Conservation (phyloP, 73 alveolate species). For the Paramecium bursaria region DNA sequence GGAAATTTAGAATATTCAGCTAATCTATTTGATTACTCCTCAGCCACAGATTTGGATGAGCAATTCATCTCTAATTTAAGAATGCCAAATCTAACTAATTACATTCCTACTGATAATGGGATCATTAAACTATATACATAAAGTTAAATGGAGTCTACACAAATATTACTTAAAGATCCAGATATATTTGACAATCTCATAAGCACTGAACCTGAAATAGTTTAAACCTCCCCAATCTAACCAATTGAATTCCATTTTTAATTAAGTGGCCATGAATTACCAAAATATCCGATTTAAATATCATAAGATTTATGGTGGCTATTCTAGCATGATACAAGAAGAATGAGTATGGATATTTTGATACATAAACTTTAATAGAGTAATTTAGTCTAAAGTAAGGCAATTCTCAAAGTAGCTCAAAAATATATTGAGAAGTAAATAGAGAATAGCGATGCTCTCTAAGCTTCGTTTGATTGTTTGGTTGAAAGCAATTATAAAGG, state of each 20-base stretch:
- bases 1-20: neutral
- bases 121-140: neutral
- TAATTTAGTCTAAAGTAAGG: slow-evolving; percentile 2
- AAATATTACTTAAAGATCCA: neutral
- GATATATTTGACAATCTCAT: neutral
- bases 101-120: neutral
- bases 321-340: neutral
- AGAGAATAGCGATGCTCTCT: neutral
- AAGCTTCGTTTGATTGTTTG: neutral
- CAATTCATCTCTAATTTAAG: slow-evolving; percentile 13
- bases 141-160: neutral
- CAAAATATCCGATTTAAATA: neutral
- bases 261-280: neutral
- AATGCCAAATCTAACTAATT: neutral
- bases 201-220: neutral
- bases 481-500: slow-evolving; percentile 32
- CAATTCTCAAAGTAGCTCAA: slow-evolving; percentile 27
- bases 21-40: slow-evolving; percentile 11
- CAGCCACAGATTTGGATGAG: slow-evolving; percentile 3
- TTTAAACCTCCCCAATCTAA: neutral
- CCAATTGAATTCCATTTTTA: slow-evolving; percentile 1
- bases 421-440: slow-evolving; percentile 8
- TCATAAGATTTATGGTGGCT: slow-evolving; percentile 27
- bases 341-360: slow-evolving; percentile 11
- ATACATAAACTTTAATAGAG: slow-evolving; percentile 2